phyloP scores from a whole-genome alignment of 345 rosid genomes.

The Boechera divaricarpa region DNA sequence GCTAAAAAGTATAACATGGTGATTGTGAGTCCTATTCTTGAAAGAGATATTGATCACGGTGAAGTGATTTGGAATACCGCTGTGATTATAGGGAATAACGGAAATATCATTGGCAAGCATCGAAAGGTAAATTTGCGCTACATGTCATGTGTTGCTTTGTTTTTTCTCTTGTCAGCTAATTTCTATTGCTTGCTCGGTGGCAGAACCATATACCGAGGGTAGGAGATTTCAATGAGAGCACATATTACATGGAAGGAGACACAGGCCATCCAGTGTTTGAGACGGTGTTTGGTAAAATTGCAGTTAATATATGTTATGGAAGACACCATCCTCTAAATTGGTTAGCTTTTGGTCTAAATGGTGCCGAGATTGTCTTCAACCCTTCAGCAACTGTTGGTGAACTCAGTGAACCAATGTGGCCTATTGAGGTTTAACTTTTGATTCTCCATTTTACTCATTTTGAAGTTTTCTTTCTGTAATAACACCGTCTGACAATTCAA shows the following conservation, averaged over 20 bases:
- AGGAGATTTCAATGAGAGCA: constrained; percentile 98
- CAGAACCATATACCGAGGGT: constrained; percentile 99
- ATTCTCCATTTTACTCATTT: not conserved
- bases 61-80: constrained; percentile 96
- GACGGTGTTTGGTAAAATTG: constrained; percentile 87
- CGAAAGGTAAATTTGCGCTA: constrained; percentile 63
- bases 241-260: constrained; percentile 98
- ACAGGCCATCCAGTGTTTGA: constrained; percentile 97
- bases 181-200: constrained; percentile 33
- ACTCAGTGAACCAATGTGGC: constrained; percentile 99
- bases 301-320: constrained; percentile 90
- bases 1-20: constrained; percentile 88
- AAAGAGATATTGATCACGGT: constrained; percentile 88
- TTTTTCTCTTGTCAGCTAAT: constrained; percentile 20
- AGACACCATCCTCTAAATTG: constrained; percentile 97
- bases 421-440: constrained; percentile 70
- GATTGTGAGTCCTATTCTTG: constrained; percentile 86
- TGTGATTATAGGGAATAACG: constrained; percentile 81
- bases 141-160: constrained; percentile 10
- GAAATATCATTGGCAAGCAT: constrained; percentile 93
- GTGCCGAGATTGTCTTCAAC: constrained; percentile 97
- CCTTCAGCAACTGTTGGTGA: constrained; percentile 99
- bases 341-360: constrained; percentile 96
- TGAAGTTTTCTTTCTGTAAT: not conserved
- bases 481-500: constrained; percentile 8